Evolutionary conservation across 108 stramenopile species (phyloP), one percentile per base, ranked within the genome.

Genomic region (Stephanodiscus triporus): DNA sequence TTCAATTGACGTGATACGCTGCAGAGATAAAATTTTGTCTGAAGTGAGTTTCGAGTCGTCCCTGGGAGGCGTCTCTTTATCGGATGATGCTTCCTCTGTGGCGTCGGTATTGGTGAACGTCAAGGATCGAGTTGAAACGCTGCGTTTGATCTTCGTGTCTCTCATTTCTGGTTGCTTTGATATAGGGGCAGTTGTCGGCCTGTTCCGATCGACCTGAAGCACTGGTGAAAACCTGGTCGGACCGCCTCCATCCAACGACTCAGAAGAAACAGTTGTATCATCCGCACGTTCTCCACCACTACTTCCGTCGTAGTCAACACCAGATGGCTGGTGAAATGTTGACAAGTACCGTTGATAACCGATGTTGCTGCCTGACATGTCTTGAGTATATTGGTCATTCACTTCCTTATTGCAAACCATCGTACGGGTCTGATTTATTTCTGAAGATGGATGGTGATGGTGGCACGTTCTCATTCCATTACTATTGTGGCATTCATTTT

Each of bases 1-100:
- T 20, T 47, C 45, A 40, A 82, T 75, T n/a, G 75, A 81, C 23
- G 50, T 56, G 40, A 81, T 68, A 6, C 40, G 38, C 56, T 54
- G 62, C 19, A 72, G 48, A 36, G 65, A 73, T 22, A 24, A n/a
- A 63, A 54, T 64, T 23, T 50, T 53, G 5, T 38, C 58, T 50
- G 30, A 17, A 1, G 16, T 0, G 56, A 29, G 47, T 42, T 76
- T 48, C 4, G 66, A 76, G 54, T 30, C 75, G 27, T 76, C 37
- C 24, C 48, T 58, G 0, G 0, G 64, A 17, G 42, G 20, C 17
- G 42, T 4, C 2, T 30, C 64, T 9, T 48, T 45, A 14, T 27
- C 2, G 27, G 45, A 17, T 20, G 58, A 59, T 38, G 3, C 11
- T 57, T 24, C 2, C 2, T 29, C 56, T 51, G 26, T 36, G n/a